Base-by-base conservation (phyloP, 148 eudicot genomes). In the Rhododendron griersonianum region DNA sequence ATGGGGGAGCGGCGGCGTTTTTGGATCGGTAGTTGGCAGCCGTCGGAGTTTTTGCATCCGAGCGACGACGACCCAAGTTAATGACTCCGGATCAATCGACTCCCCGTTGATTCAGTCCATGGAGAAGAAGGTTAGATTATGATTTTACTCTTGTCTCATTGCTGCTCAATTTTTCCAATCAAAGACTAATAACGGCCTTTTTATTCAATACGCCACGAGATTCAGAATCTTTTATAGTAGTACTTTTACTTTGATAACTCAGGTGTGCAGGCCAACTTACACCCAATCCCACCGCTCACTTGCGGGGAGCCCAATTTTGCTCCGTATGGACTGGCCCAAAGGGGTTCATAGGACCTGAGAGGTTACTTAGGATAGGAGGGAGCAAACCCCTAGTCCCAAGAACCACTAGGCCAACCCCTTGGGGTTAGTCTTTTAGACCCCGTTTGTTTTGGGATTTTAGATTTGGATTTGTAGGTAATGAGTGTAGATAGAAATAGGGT, bases 91-190 rank as follows among this genome's bases (percentile, higher is more conserved):
- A 47, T 88, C 95, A 13, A 87, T 92, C 80, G 93, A 92, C 77
- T 87, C 94, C 33, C 85, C 94, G 71, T 87, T 93, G 90, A 93
- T 94, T 92, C 88, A 91, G 78, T 91, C 96, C 47, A 94, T 94
- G 96, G 88, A 92, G 87, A 91, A 83, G 71, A 94, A 94, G 96
- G 96, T 92, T 28, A 63, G 47, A 63, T 61, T 5, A 28, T 80
- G 61, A 55, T 55, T 55, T 16, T 55, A 4, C 7, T 81, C n/a
- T 71, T 30, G 13, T 30, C 39, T 33, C 76, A 15, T 71, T 30
- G 47, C 37, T 69, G 35, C 61, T 16, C 21, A 18, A 3, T 16
- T 16, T 55, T 16, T 18, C 16, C 21, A 18, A 55, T 55, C 21
- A 4, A 16, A 16, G 61, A 55, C 55, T 78, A 5, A 2, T 23